A percentile compares a stretch with the other conserved stretches of the same genome.
Conservation (phyloP, 2,329 filamentous ascomycete genomes). For the Tolypocladium ophioglossoides region DNA sequence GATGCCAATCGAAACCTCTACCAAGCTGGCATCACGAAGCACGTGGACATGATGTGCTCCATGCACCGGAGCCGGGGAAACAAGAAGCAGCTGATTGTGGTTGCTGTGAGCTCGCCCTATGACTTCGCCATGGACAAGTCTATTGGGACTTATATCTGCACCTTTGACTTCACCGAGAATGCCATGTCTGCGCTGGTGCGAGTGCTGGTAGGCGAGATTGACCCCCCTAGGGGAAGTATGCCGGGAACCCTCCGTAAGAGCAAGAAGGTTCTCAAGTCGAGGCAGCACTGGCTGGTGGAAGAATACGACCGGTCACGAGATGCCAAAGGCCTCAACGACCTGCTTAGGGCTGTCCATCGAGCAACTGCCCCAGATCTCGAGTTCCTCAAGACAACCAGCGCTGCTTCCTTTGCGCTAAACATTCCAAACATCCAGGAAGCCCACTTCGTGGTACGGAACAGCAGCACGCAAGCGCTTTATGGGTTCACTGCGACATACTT, state of each 20-base stretch:
- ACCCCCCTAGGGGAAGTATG: constrained; percentile 47
- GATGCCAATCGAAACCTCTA: constrained; percentile 92
- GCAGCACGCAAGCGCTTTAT: constrained; percentile 81
- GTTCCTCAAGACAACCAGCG: constrained; percentile 59
- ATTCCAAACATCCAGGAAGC: constrained; percentile 63
- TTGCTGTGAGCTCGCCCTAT: constrained; percentile 90
- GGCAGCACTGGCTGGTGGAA: constrained; percentile 91
- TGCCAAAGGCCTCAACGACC: constrained; percentile 57
- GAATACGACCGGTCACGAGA: constrained; percentile 76
- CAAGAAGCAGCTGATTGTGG: constrained; percentile 82
- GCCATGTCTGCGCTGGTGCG: constrained; percentile 77
- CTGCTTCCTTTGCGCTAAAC: constrained; percentile 66
- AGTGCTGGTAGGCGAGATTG: constrained; percentile 68
- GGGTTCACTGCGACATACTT: constrained; percentile 89
- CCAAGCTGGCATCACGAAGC: constrained; percentile 89
- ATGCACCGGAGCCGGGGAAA: constrained; percentile 67
- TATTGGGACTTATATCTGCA: constrained; percentile 89
- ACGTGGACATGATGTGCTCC: constrained; percentile 90
- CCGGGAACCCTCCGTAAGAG: constrained; percentile 74
- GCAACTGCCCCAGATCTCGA: constrained; percentile 54
- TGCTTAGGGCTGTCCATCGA: constrained; percentile 61
- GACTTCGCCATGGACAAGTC: constrained; percentile 90
- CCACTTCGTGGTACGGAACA: constrained; percentile 90
- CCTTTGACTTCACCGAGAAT: constrained; percentile 91
- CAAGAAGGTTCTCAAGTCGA: constrained; percentile 77